Percentiles rank a stretch among this genome's conserved stretches.
These are phyloP conservation scores for Yarrowia sp. DNA, from an alignment of 805 yeast genomes.

Conservation along the genomic window DNA sequence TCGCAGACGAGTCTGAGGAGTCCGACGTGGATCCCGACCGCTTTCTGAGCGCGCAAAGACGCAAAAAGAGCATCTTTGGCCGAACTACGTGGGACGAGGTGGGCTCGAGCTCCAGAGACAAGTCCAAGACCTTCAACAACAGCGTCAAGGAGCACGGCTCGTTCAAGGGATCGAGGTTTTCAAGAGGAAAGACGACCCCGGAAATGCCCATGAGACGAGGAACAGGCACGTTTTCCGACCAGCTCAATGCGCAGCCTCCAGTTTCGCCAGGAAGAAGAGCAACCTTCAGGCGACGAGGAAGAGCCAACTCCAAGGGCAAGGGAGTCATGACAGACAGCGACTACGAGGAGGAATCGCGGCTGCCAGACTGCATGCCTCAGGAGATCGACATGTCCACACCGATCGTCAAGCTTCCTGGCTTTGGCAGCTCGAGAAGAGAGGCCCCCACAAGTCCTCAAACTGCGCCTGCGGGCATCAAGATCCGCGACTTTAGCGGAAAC, in stretches of 20 bases:
- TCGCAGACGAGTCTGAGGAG: background rate
- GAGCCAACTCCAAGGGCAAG: slow-evolving; percentile 1
- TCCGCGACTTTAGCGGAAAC: background rate
- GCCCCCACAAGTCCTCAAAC: background rate
- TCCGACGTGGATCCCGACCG: background rate
- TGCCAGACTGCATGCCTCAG: background rate
- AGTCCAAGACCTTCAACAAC: slow-evolving; percentile 15
- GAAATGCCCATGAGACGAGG: background rate
- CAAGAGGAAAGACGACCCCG: background rate
- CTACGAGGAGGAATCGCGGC: background rate
- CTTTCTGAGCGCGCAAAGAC: slow-evolving; percentile 8
- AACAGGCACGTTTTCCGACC: slow-evolving; percentile 9
- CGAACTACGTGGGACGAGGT: slow-evolving; percentile 4
- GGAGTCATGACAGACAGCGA: slow-evolving; percentile 16
- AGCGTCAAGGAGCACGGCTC: background rate
- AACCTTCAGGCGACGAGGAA: background rate
- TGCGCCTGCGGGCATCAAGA: background rate
- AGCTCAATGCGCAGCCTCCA: slow-evolving; percentile 10
- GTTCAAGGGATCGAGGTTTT: slow-evolving; percentile 3
- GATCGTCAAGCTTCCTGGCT: slow-evolving; percentile 6
- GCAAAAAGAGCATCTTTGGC: background rate
- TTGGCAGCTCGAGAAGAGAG: background rate
- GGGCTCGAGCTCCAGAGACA: background rate
- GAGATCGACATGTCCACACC: background rate
- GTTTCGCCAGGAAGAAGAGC: background rate